Conservation (phyloP, 1,284 basidiomycete species). For the Puccinia novopanici region DNA sequence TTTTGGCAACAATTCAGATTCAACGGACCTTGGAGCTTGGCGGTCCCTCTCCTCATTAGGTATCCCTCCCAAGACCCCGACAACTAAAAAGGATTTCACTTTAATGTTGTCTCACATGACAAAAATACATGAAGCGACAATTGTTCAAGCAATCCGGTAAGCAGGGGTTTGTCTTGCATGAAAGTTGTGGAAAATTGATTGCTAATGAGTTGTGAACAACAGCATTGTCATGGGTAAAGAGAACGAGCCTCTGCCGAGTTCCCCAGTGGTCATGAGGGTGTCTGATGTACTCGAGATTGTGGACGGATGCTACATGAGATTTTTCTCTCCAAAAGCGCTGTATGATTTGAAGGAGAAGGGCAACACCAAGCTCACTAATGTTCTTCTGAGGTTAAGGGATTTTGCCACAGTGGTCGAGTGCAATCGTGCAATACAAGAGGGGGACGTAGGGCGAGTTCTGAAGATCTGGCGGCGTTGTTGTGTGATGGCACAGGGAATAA, state of each 20-base stretch:
- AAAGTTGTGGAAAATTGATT: no score
- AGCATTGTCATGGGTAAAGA: neutral
- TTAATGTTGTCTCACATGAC: neutral
- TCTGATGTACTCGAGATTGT: no score
- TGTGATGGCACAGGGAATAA: conserved; percentile 6
- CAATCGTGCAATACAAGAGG: neutral
- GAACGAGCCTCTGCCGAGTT: neutral
- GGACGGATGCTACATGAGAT: neutral
- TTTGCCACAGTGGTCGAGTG: neutral
- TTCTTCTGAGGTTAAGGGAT: neutral
- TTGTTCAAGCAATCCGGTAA: neutral
- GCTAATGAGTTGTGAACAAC: neutral
- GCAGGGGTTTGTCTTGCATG: neutral
- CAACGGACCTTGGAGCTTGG: neutral
- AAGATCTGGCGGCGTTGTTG: neutral
- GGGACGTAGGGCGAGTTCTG: neutral
- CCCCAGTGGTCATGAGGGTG: no score
- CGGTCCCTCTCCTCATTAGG: neutral
- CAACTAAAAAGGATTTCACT: neutral
- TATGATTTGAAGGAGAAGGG: neutral
- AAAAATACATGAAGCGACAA: neutral
- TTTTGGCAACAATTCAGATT: neutral
- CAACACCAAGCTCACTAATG: neutral
- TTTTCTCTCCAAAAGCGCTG: neutral
- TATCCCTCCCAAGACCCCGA: neutral